phyloP scores from a whole-genome alignment of 495 filamentous ascomycete species.

The Aspergillus leporis region DNA sequence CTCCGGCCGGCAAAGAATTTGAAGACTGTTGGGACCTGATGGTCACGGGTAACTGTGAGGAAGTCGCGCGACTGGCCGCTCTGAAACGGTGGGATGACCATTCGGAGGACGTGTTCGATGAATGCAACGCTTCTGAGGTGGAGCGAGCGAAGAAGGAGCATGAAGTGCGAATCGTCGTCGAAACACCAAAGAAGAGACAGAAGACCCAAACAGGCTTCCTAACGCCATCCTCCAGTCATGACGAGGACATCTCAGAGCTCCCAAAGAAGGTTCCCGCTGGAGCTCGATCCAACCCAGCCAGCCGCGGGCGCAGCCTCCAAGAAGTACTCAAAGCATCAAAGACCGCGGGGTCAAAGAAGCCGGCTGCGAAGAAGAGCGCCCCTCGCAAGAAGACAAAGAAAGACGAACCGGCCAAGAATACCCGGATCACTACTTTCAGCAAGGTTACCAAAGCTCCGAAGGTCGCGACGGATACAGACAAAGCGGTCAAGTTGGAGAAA shows the following conservation, averaged over 20 bases:
- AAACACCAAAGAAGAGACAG: constrained; percentile 40
- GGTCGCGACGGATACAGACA: constrained; percentile 21
- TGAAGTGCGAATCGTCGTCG: constrained; percentile 42
- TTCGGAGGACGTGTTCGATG: constrained; percentile 42
- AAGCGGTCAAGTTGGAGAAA: constrained; percentile 29
- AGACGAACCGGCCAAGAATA: constrained; percentile 26
- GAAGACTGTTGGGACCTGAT: constrained; percentile 91
- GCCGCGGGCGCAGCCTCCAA: constrained; percentile 30
- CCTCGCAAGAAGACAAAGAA: constrained; percentile 26
- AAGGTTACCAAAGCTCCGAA: constrained; percentile 40
- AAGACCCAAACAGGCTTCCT: constrained; percentile 51
- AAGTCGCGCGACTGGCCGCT: constrained; percentile 72
- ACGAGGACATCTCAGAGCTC: constrained; percentile 31
- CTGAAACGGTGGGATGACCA: constrained; percentile 77
- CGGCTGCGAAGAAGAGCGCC: constrained; percentile 20
- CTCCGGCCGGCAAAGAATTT: constrained; percentile 79
- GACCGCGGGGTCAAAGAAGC: constrained; percentile 25
- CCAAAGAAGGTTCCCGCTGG: constrained; percentile 23
- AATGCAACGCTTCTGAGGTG: constrained; percentile 42
- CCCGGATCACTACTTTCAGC: constrained; percentile 40
- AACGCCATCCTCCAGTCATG: constrained; percentile 60
- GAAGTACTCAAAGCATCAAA: constrained; percentile 35
- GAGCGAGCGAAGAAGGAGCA: constrained; percentile 38
- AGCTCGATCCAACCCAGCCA: constrained; percentile 29
- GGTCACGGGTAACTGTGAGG: constrained; percentile 82